These are phyloP conservation scores for Lodderomyces metapsilosis DNA, from an alignment of 1,139 yeast species.

Conservation along the genomic window DNA sequence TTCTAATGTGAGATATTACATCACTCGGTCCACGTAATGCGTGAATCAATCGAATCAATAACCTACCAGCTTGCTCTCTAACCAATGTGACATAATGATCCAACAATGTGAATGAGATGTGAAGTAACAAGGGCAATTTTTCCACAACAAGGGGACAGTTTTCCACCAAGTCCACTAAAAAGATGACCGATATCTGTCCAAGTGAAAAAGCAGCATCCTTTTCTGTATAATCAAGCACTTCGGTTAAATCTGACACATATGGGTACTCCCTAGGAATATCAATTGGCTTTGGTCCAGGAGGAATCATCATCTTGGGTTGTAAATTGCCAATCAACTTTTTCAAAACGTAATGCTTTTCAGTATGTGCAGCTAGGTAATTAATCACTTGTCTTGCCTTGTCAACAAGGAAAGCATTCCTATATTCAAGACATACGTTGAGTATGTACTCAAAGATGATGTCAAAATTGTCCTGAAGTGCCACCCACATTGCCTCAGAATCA, in stretches of 20 bases:
- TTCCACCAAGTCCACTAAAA: constrained; percentile 73
- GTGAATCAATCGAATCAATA: constrained; percentile 72
- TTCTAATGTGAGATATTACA: constrained; percentile 54
- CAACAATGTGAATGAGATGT: constrained; percentile 71
- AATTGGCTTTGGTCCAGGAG: constrained; percentile 36
- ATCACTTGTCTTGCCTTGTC: constrained; percentile 78
- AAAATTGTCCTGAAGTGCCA: constrained; percentile 72
- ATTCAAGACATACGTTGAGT: constrained; percentile 63
- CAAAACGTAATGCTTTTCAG: constrained; percentile 55
- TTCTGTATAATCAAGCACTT: constrained; percentile 54
- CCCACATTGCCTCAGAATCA: constrained; percentile 84
- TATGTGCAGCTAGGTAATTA: constrained; percentile 66
- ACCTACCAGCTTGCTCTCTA: constrained; percentile 78
- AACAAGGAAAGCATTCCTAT: constrained; percentile 73
- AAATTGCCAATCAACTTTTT: constrained; percentile 67
- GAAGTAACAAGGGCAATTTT: constrained; percentile 76
- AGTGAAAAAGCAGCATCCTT: constrained; percentile 79
- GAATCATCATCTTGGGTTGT: constrained; percentile 86
- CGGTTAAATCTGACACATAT: constrained; percentile 71
- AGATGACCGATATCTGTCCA: constrained; percentile 84
- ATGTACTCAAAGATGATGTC: constrained; percentile 72
- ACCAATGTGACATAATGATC: constrained; percentile 87
- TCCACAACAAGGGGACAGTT: constrained; percentile 49
- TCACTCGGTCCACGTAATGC: constrained; percentile 56
- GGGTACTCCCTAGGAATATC: constrained; percentile 31